Base-by-base conservation (phyloP, 805 yeast species). In the Limtongia smithiae region DNA sequence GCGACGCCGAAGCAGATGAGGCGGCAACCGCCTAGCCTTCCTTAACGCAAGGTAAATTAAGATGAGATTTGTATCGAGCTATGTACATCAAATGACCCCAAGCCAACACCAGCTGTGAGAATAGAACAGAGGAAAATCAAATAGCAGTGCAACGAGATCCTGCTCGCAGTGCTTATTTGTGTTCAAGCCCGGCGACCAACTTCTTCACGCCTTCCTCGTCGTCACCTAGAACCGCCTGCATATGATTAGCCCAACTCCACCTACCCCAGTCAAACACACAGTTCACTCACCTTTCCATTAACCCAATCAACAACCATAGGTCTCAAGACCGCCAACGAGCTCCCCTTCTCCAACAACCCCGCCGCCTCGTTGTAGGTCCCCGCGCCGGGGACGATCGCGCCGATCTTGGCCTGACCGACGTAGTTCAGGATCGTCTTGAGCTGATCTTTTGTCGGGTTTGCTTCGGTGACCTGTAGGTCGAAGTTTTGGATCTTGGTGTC, bases 391-490 rank as follows among this genome's bases (percentile, higher is more conserved):
- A 52, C 57, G 32, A 52, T 52, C 14, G 51, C 30, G 14, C 48
- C 44, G 24, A 49, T 35, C 37, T 48, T 49, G 30, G 33, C 37
- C 28, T 45, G 44, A 9, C 57, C 58, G 15, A 49, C 41, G 40
- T 58, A 58, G 17, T 48, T 42, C 20, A 50, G 40, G 14, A 58
- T 48, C 7, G 62, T 55, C 37, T 49, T 42, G 33, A 58, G 51
- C 47, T 58, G 62, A 27, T 58, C 61, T 17, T 32, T 39, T 7
- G 62, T 60, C 38, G 68, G 60, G 2, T 65, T 55, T 41, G 62
- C 65, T 44, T 67, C 67, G 17, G 67, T 52, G 27, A 59, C 60
- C 20, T 67, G 70, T 5, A 69, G 63, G 50, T 68, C 71, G 42
- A 63, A 54, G 9, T 58, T 33, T n/a, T 55, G 49, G 14, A 62